These are phyloP conservation scores for Syzygium oleosum DNA, from an alignment of 345 rosid species.

Conservation along the genomic window DNA sequence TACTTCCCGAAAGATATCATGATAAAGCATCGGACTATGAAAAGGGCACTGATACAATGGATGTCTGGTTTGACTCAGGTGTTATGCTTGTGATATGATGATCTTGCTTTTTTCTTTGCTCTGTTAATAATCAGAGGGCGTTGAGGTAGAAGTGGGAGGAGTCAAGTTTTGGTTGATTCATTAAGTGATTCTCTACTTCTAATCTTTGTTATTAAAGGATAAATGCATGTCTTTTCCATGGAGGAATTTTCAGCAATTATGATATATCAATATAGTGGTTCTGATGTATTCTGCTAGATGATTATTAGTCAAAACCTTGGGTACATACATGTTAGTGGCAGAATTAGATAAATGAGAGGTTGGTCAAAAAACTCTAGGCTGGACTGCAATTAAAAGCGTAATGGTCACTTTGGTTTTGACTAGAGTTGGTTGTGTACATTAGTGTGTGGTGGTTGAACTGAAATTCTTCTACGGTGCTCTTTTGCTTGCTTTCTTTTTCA, in stretches of 20 bases:
- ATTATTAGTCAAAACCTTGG: neutral
- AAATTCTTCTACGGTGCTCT: neutral
- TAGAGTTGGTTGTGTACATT: neutral
- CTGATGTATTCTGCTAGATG: neutral
- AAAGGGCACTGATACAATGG: conserved; percentile 97
- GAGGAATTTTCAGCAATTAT: neutral
- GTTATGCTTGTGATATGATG: neutral
- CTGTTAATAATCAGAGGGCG: neutral
- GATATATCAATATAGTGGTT: neutral
- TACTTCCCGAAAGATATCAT: conserved; percentile 72
- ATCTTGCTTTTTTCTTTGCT: neutral
- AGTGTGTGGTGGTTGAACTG: neutral
- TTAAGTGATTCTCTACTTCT: neutral
- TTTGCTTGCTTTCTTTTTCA: conserved; percentile 12
- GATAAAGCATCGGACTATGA: conserved; percentile 70
- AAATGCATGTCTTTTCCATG: neutral
- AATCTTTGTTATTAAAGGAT: neutral
- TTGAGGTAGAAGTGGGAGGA: neutral
- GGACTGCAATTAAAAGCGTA: neutral
- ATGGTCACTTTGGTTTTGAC: neutral
- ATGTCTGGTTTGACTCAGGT: conserved; percentile 99
- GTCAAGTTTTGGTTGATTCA: neutral
- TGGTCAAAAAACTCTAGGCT: neutral
- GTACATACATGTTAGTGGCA: neutral
- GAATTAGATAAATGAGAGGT: neutral